phyloP scores from a whole-genome alignment of 1,284 basidiomycete genomes.

The Erythrobasidium hasegawianum region DNA sequence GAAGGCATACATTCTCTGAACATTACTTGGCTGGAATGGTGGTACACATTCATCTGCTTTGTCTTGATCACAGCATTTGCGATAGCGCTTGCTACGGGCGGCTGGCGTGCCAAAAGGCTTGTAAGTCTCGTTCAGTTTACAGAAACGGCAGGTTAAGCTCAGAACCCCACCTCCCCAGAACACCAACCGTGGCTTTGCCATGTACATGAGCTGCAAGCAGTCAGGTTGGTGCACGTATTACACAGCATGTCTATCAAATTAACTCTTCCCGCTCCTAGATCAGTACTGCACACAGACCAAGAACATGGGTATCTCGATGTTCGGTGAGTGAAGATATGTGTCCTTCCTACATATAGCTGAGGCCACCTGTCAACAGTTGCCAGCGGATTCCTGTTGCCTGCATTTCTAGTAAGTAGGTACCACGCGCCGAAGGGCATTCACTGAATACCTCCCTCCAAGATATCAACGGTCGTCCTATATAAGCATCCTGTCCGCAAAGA shows the following conservation, averaged over 20 bases:
- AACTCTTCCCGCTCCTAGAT: not conserved
- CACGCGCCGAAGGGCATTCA: too few species aligned
- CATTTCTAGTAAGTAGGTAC: not conserved
- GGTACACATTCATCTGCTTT: not conserved
- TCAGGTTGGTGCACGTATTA: not conserved
- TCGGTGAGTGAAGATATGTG: not conserved
- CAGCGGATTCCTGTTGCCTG: not conserved
- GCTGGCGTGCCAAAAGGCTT: not conserved
- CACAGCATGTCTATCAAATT: not conserved
- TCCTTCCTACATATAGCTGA: not conserved
- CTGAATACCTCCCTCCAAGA: not conserved
- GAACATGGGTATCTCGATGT: not conserved
- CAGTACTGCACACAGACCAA: slow-evolving; percentile 1
- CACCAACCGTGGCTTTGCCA: not conserved
- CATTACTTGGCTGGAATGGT: slow-evolving; percentile 1
- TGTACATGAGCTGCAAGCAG: not conserved
- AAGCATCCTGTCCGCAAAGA: slow-evolving; percentile 3
- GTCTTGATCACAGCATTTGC: not conserved
- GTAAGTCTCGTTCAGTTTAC: not conserved
- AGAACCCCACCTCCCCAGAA: not conserved
- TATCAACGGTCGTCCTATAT: not conserved
- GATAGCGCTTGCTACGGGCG: not conserved
- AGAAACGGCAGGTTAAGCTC: not conserved
- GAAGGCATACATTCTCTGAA: not conserved
- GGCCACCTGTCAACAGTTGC: not conserved